phyloP scores from a whole-genome alignment of 768 basidiomycete species.

The Pleurotus giganteus region DNA sequence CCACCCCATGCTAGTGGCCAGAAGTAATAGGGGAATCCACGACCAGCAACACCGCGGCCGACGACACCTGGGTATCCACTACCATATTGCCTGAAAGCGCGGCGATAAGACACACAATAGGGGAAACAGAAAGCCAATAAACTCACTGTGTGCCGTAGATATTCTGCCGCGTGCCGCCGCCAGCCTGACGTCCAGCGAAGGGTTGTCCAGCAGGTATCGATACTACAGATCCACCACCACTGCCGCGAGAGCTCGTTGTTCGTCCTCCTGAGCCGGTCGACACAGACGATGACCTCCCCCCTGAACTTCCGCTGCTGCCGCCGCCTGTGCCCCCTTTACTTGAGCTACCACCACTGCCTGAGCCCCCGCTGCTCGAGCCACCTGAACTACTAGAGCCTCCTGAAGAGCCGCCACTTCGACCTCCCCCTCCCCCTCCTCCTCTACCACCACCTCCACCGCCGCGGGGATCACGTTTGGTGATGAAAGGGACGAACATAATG shows the following conservation, averaged over 20 bases:
- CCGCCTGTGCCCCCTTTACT: constrained; percentile 15
- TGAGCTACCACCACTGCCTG: constrained; percentile 19
- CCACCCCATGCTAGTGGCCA: constrained; percentile 55
- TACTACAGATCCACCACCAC: constrained; percentile 21
- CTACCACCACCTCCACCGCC: constrained; percentile 25
- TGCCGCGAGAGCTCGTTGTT: constrained; percentile 15
- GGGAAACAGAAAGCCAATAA: background rate
- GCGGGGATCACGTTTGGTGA: constrained; percentile 13
- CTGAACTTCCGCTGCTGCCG: constrained; percentile 3
- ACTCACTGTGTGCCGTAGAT: constrained; percentile 40
- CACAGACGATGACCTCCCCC: constrained; percentile 9
- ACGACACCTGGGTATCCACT: constrained; percentile 50
- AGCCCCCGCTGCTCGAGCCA: constrained; percentile 5
- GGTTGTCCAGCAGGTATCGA: constrained; percentile 35
- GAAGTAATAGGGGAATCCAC: constrained; percentile 50
- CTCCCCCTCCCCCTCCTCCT: constrained; percentile 27
- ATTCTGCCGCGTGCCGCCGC: constrained; percentile 42
- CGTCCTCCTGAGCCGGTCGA: constrained; percentile 14
- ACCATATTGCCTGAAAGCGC: constrained; percentile 44
- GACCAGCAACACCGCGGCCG: constrained; percentile 37
- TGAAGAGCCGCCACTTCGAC: constrained; percentile 10
- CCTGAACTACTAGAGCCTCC: too few relatives aligned
- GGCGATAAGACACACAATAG: too few relatives aligned
- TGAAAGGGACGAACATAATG: constrained; percentile 33
- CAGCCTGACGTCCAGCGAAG: constrained; percentile 39